Base-by-base conservation (phyloP, 1,284 basidiomycete genomes). In the Sporisorium scitamineum region DNA sequence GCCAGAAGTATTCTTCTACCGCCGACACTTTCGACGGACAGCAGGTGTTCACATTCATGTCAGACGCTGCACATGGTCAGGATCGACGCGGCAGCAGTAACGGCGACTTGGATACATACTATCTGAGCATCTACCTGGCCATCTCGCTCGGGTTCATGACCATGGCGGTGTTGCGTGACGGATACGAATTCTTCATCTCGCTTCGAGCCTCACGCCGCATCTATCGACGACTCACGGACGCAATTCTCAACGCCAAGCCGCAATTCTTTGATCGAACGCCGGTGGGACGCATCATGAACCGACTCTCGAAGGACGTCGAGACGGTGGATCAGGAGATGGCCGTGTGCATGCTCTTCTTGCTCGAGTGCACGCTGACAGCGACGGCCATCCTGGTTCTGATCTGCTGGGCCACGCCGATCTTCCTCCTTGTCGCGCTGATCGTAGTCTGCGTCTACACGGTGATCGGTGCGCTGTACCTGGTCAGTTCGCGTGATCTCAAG, bases 181-280 rank as follows among this genome's bases (percentile, higher is more conserved):
- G 72, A 22, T 67, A 78, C 54, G 74, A 74, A 56, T 74, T 79
- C 53, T 72, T 53, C 29, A 78, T 80, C 24, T 81, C 84, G 41
- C 69, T 85, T 24, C 62, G 61, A 5, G 80, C 84, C 7, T 84
- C 83, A 3, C 59, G 73, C 26, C 55, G 52, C 14, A 70, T 85
- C 60, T 84, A 85, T 56, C 62, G 72, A 29, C 65, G 87, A 42
- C 89, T 99, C 53, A 88, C 98, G 44, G 91, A 94, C 83, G 87
- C 91, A 0, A 91, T 98, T 11, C 87, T 99, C 1, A 95, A 95
- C 78, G 94, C 95, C 1, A 91, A 55, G 55, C 83, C 82, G 32
- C 76, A 77, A n/a, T 84, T 80, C 67, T 84, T 82, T 41, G 83
- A 84, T 61, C 73, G 78, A 42, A 84, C 83, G 31, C 83, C 83